Conservation (phyloP, 2,329 filamentous ascomycete genomes). For the Leptographium radiaticola region DNA sequence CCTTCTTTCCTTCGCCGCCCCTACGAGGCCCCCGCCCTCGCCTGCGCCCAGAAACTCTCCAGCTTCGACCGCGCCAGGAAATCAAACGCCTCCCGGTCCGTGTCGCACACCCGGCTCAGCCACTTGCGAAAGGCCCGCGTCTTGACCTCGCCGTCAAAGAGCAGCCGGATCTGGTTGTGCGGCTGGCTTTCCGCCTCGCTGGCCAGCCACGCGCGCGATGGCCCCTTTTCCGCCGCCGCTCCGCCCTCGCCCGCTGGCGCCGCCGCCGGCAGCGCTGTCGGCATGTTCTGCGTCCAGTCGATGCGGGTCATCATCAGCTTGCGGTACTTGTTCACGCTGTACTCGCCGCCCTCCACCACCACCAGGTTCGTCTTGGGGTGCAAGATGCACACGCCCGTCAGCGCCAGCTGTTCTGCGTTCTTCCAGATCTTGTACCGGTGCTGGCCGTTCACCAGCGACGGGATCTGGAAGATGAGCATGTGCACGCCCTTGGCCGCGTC, state of each 20-base stretch:
- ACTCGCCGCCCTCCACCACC: conserved; percentile 79
- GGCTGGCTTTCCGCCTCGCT: conserved; percentile 74
- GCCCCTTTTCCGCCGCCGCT: conserved; percentile 28
- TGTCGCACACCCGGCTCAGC: conserved; percentile 83
- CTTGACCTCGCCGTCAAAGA: conserved; percentile 89
- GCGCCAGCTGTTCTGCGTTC: conserved; percentile 77
- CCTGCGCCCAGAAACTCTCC: conserved; percentile 89
- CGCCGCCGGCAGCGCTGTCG: conserved; percentile 28
- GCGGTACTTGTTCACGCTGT: conserved; percentile 73
- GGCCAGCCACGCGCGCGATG: conserved; percentile 61
- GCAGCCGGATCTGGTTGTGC: conserved; percentile 64
- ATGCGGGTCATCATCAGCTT: conserved; percentile 91
- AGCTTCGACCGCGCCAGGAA: conserved; percentile 69
- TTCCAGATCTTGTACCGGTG: conserved; percentile 87
- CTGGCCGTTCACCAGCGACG: conserved; percentile 79
- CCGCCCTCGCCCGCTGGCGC: not conserved
- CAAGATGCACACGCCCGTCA: conserved; percentile 86
- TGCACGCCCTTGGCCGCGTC: conserved; percentile 80
- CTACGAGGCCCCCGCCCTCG: not conserved
- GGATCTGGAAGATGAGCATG: conserved; percentile 78
- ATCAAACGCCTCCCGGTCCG: conserved; percentile 77
- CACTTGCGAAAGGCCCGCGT: conserved; percentile 72
- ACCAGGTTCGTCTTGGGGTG: conserved; percentile 81
- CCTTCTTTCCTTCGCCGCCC: not conserved
- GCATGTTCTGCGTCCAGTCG: conserved; percentile 84